These are phyloP conservation scores for Lotus japonicus DNA, from an alignment of 306 rosid species.

Conservation along the genomic window DNA sequence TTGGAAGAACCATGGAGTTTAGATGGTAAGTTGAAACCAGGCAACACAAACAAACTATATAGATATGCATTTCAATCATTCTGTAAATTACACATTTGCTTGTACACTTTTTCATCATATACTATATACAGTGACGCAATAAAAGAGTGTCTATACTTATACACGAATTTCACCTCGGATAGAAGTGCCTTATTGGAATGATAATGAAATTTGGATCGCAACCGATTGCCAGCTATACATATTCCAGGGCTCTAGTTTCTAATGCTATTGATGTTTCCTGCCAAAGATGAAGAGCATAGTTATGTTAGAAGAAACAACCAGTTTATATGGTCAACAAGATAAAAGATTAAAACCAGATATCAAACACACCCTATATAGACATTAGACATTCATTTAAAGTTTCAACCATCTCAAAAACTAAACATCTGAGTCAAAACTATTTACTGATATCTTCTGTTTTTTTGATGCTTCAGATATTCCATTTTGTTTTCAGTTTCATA, in stretches of 20 bases:
- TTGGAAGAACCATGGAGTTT: too few species aligned
- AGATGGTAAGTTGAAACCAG: too few species aligned
- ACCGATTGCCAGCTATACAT: slow-evolving; percentile 18
- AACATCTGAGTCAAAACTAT: background rate
- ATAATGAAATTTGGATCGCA: background rate
- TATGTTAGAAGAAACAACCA: background rate
- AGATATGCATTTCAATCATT: too few species aligned
- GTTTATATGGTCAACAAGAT: background rate
- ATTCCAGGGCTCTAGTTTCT: slow-evolving; percentile 41
- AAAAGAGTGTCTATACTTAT: background rate
- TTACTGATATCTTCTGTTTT: background rate
- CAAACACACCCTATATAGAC: background rate
- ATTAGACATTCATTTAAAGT: background rate
- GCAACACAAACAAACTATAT: too few species aligned
- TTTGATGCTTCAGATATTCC: background rate
- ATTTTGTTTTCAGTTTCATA: background rate
- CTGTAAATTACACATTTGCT: too few species aligned
- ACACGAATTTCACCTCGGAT: slow-evolving; percentile 4
- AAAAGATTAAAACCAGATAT: background rate
- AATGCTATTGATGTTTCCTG: slow-evolving; percentile 67
- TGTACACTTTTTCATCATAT: too few species aligned
- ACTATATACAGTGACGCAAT: too few species aligned
- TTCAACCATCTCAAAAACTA: background rate
- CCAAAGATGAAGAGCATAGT: slow-evolving; percentile 7
- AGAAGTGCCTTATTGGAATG: background rate